phyloP scores from a whole-genome alignment of 2,329 filamentous ascomycete genomes.

The Colletotrichum sansevieriae region DNA sequence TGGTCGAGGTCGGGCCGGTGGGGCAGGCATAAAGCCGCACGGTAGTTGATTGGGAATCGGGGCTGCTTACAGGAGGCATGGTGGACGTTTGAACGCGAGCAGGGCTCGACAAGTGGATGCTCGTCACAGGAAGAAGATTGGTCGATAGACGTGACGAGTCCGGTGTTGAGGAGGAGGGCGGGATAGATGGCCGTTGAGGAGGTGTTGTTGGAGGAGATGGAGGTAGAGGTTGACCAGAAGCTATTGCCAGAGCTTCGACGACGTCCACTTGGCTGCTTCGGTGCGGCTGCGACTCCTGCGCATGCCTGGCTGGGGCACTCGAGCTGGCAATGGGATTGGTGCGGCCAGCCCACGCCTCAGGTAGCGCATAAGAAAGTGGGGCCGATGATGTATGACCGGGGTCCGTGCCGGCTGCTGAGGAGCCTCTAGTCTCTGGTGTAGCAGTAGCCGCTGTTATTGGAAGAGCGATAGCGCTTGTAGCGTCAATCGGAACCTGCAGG shows the following conservation, averaged over 20 bases:
- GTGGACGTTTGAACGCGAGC: slow-evolving; percentile 53
- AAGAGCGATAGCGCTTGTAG: slow-evolving; percentile 31
- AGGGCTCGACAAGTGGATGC: slow-evolving; percentile 39
- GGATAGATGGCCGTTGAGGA: slow-evolving; percentile 50
- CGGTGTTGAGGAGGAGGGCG: slow-evolving; percentile 47
- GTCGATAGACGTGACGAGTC: slow-evolving; percentile 50
- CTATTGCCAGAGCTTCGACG: slow-evolving; percentile 51
- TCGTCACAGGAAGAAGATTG: slow-evolving; percentile 32
- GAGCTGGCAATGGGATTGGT: slow-evolving; percentile 32
- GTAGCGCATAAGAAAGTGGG: slow-evolving; percentile 36
- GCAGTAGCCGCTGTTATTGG: slow-evolving; percentile 49
- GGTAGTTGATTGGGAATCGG: slow-evolving; percentile 33
- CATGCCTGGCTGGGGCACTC: slow-evolving; percentile 32
- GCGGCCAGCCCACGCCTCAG: slow-evolving; percentile 25
- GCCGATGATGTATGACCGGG: slow-evolving; percentile 39
- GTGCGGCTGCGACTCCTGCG: slow-evolving; percentile 39
- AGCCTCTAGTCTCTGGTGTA: slow-evolving; percentile 42
- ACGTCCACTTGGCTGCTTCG: slow-evolving; percentile 42
- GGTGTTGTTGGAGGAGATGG: slow-evolving; percentile 57
- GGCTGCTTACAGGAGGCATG: slow-evolving; percentile 68
- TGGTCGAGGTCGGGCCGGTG: slow-evolving; percentile 29
- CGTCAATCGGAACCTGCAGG: slow-evolving; percentile 45
- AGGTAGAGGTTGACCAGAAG: slow-evolving; percentile 56
- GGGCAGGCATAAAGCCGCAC: slow-evolving; percentile 36
- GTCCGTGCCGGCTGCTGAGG: slow-evolving; percentile 35